Conservation (phyloP, 768 basidiomycete genomes). For the Pleurotus pulmonarius region DNA sequence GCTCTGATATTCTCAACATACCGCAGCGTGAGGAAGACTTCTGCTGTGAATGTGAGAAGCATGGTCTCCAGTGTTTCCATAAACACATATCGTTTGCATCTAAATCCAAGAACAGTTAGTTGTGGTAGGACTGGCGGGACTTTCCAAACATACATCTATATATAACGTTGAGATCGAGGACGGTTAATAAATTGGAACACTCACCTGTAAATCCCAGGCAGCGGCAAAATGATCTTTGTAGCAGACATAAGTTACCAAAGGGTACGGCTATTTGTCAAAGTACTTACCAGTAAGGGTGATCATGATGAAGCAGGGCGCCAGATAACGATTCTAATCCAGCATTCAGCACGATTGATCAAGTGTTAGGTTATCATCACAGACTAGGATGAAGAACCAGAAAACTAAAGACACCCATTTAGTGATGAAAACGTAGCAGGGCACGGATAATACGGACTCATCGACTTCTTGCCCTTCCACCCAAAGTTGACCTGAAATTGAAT, state of each 20-base stretch:
- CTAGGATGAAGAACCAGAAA: slow-evolving; percentile 1
- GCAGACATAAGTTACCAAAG: not conserved
- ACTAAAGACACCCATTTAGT: not conserved
- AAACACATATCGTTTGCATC: slow-evolving; percentile 9
- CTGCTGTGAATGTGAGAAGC: slow-evolving; percentile 9
- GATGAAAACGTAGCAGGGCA: not conserved
- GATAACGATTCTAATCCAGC: not conserved
- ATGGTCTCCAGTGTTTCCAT: slow-evolving; percentile 11
- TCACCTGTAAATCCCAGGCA: not conserved
- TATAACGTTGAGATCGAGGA: too few relatives aligned
- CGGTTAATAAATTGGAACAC: too few relatives aligned
- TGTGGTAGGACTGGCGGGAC: too few relatives aligned
- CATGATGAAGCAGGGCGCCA: not conserved
- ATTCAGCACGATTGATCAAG: not conserved
- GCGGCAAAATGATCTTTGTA: not conserved
- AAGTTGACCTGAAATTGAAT: not conserved
- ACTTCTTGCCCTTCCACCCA: slow-evolving; percentile 1
- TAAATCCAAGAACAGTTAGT: not conserved
- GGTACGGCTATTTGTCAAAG: not conserved
- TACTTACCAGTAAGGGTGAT: not conserved
- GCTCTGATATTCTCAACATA: not conserved
- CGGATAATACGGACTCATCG: not conserved
- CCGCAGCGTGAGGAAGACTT: slow-evolving; percentile 6
- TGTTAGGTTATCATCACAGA: not conserved
- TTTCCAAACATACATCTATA: too few relatives aligned